These are phyloP conservation scores for Scheffersomyces spartinae DNA, from an alignment of 805 yeast species.

Conservation along the genomic window DNA sequence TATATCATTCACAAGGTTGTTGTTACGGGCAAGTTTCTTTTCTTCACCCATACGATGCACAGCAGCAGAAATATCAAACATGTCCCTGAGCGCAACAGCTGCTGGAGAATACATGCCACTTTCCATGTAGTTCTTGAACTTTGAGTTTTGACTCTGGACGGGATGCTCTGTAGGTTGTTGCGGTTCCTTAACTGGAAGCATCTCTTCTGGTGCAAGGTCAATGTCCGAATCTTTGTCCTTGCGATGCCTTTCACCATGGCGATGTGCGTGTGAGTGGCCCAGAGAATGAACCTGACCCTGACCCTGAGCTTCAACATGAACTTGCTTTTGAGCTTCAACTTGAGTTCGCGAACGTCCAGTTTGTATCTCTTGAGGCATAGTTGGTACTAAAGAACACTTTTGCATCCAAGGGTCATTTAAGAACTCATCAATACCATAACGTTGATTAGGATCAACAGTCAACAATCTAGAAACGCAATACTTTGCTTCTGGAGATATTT, in stretches of 20 bases:
- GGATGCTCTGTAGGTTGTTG: no score
- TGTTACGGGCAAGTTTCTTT: no score
- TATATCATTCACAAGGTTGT: conserved; percentile 23
- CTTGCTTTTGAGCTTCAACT: conserved; percentile 2
- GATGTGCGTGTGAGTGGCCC: neutral
- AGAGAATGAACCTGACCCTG: conserved; percentile 1
- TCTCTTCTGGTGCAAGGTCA: no score
- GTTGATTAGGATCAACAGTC: conserved; percentile 56
- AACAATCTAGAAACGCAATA: conserved; percentile 54
- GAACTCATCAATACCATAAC: conserved; percentile 65
- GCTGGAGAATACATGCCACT: conserved; percentile 49
- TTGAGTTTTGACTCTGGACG: no score
- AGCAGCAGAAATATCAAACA: conserved; percentile 77
- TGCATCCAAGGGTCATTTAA: conserved; percentile 68
- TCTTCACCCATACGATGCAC: conserved; percentile 76
- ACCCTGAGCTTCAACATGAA: conserved; percentile 1
- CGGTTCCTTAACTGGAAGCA: no score
- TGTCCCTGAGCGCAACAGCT: conserved; percentile 73
- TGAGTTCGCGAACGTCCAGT: neutral
- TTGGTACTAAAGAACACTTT: conserved; percentile 13
- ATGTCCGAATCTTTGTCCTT: neutral
- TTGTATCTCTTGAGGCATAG: neutral
- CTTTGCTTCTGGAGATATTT: conserved; percentile 58
- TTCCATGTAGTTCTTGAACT: conserved; percentile 13
- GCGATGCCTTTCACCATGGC: conserved; percentile 1